Evolutionary conservation across 306 rosid species (phyloP).

Genomic region (Fragaria iinumae): DNA sequence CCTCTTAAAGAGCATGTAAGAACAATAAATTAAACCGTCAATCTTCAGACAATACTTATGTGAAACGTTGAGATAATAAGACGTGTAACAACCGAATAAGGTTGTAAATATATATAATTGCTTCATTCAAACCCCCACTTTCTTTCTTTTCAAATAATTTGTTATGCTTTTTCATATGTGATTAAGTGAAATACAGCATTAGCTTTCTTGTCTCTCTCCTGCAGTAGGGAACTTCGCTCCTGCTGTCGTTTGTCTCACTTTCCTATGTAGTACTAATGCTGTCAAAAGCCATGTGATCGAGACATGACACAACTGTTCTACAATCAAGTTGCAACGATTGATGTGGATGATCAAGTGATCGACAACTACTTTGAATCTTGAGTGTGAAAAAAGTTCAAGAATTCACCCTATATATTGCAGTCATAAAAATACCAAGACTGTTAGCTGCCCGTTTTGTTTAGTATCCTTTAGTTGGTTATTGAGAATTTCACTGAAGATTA

Average conservation of each 20-base stretch:
- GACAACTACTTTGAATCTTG: not conserved
- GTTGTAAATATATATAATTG: no score
- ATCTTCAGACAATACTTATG: not conserved
- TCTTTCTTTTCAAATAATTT: no score
- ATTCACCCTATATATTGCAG: not conserved
- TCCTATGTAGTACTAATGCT: not conserved
- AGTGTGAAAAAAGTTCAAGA: not conserved
- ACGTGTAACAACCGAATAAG: no score
- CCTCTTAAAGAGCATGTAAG: rapidly evolving
- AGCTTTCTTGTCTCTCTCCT: no score
- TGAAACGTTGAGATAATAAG: no score
- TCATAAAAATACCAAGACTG: not conserved
- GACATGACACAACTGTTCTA: not conserved
- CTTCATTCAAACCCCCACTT: not conserved
- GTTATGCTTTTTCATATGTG: no score
- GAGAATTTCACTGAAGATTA: not conserved
- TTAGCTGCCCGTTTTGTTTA: no score
- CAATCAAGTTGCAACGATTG: not conserved
- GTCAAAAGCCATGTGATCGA: not conserved
- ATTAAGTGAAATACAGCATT: no score
- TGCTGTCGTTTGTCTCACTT: not conserved
- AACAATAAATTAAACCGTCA: not conserved
- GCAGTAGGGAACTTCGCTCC: not conserved
- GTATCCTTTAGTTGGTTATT: not conserved
- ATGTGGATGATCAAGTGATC: not conserved